These are phyloP conservation scores for Micromonas commoda DNA, from an alignment of 139 green algal genomes.

Conservation along the genomic window DNA sequence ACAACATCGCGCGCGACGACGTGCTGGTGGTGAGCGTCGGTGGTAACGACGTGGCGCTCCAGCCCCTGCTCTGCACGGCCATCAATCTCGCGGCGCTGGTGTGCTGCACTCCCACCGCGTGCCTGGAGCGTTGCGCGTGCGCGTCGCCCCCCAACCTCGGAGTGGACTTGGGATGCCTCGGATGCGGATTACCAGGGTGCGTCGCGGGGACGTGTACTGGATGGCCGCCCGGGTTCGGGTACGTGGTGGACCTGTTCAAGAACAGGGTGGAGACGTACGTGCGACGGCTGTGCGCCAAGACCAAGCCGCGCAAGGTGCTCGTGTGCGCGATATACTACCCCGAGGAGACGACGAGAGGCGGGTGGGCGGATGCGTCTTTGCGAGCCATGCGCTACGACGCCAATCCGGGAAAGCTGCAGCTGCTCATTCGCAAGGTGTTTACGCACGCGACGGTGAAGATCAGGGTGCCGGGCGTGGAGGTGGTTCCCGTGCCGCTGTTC, in stretches of 20 bases:
- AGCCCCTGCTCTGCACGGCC: background rate
- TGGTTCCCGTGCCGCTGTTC: constrained; percentile 21
- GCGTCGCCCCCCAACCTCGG: background rate
- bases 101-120: background rate
- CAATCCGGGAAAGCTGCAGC: constrained; percentile 8
- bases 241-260: constrained; percentile 19
- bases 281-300: background rate
- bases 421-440: constrained; percentile 9
- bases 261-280: background rate
- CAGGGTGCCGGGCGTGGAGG: background rate
- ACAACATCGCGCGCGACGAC: constrained; percentile 1
- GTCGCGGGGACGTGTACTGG: background rate
- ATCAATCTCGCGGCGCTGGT: background rate
- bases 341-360: background rate
- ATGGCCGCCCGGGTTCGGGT: constrained; percentile 1
- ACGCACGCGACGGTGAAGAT: background rate
- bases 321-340: constrained; percentile 24
- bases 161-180: background rate
- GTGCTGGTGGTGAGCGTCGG: constrained; percentile 5
- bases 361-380: constrained; percentile 2
- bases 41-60: constrained; percentile 20
- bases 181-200: background rate
- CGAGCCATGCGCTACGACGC: background rate
- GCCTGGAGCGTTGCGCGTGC: background rate
- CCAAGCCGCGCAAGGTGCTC: background rate